Percentiles rank a stretch among this genome's conserved stretches.
Evolutionary conservation across 2,329 filamentous ascomycete species (phyloP).

Genomic region (Zasmidium citrigriseum): DNA sequence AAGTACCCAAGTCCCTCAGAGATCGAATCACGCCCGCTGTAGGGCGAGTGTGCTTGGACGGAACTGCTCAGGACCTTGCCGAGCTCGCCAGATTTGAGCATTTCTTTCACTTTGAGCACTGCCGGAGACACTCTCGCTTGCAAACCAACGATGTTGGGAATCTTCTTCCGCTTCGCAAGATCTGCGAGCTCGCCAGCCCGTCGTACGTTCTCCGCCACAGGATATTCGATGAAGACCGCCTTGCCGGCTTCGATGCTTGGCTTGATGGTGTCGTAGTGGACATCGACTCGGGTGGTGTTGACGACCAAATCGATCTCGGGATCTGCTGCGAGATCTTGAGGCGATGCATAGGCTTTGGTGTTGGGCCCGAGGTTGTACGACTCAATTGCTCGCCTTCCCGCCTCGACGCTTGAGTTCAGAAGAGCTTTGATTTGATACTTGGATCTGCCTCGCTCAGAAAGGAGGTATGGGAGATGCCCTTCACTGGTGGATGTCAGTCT

Average conservation of each 20-base stretch:
- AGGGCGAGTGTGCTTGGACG: constrained; percentile 14
- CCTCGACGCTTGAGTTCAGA: constrained; percentile 49
- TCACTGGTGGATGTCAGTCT: constrained; percentile 24
- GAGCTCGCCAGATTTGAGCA: constrained; percentile 46
- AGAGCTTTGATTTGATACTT: constrained; percentile 53
- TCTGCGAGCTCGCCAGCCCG: constrained; percentile 46
- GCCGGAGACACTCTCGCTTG: constrained; percentile 48
- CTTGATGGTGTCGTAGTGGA: constrained; percentile 45
- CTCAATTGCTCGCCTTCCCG: constrained; percentile 45
- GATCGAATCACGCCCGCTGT: constrained; percentile 14
- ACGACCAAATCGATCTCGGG: constrained; percentile 52
- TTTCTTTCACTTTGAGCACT: constrained; percentile 43
- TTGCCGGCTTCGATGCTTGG: constrained; percentile 45
- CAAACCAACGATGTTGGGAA: constrained; percentile 50
- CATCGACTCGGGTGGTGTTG: constrained; percentile 45
- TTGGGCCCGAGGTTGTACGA: constrained; percentile 39
- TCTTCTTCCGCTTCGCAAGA: constrained; percentile 43
- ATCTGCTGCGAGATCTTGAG: constrained; percentile 47
- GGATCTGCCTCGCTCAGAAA: constrained; percentile 41
- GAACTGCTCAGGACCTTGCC: constrained; percentile 41
- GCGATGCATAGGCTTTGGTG: constrained; percentile 47
- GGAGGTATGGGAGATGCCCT: constrained; percentile 63
- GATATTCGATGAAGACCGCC: constrained; percentile 45
- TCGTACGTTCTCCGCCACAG: constrained; percentile 48
- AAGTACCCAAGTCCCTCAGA: constrained; percentile 27